Evolutionary conservation across 2,329 filamentous ascomycete genomes (phyloP).

Genomic region (Domatiomyces globalis): DNA sequence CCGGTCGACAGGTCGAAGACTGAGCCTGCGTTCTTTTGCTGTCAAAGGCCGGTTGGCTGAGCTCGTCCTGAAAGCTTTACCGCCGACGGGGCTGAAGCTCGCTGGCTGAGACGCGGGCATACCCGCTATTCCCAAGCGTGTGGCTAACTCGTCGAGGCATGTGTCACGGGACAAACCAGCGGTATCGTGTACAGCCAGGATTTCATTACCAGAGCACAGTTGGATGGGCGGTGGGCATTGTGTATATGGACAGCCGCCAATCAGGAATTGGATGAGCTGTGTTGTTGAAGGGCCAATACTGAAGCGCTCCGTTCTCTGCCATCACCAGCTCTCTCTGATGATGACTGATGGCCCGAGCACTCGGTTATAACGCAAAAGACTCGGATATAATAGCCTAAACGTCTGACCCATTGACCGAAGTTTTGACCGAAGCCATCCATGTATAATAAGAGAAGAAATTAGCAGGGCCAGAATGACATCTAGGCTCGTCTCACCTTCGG

Average conservation of each 20-base stretch:
- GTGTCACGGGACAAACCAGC: slow-evolving; percentile 2
- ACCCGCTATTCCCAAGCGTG: slow-evolving; percentile 3
- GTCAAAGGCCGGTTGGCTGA: not conserved
- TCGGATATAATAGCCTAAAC: not conserved
- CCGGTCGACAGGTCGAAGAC: slow-evolving; percentile 2
- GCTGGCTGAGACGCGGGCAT: not conserved
- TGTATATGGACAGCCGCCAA: not conserved
- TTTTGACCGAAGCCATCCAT: too few relatives aligned
- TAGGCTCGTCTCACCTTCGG: too few relatives aligned
- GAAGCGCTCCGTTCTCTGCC: too few relatives aligned
- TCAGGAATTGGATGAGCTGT: not conserved
- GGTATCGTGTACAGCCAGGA: not conserved
- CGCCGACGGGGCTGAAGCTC: not conserved
- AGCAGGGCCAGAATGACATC: too few relatives aligned
- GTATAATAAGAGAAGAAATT: too few relatives aligned
- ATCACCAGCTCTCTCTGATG: too few relatives aligned
- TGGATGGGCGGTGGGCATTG: not conserved
- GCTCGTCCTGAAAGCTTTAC: not conserved
- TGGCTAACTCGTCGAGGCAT: slow-evolving; percentile 1
- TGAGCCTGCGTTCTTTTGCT: not conserved
- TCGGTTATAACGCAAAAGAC: not conserved
- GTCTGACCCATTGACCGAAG: not conserved
- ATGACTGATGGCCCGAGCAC: too few relatives aligned
- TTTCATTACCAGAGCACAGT: not conserved
- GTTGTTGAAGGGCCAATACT: too few relatives aligned